These are phyloP conservation scores for Cladosporium sp. DNA, from an alignment of 2,329 filamentous ascomycete species.

Conservation along the genomic window DNA sequence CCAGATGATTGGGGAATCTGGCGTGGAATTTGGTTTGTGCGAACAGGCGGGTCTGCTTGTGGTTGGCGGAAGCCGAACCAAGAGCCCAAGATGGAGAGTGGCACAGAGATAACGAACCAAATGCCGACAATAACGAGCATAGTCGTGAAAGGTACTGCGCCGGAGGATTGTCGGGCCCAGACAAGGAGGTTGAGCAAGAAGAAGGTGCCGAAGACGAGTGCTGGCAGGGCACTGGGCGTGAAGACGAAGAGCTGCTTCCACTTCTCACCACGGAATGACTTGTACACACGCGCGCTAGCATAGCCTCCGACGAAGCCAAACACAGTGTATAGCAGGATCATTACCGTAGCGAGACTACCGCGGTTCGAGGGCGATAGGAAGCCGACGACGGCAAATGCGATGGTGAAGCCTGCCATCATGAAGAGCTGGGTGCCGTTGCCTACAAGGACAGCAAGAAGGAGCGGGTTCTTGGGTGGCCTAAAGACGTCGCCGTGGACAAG, in stretches of 20 bases:
- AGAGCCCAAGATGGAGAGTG: slow-evolving; percentile 81
- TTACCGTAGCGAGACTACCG: slow-evolving; percentile 86
- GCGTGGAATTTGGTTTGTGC: slow-evolving; percentile 95
- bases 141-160: slow-evolving; percentile 91
- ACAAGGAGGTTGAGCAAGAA: slow-evolving; percentile 96
- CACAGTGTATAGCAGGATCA: slow-evolving; percentile 87
- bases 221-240: slow-evolving; percentile 81
- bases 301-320: slow-evolving; percentile 93
- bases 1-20: slow-evolving; percentile 83
- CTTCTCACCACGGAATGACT: slow-evolving; percentile 82
- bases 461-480: slow-evolving; percentile 74
- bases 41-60: slow-evolving; percentile 73
- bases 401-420: slow-evolving; percentile 94
- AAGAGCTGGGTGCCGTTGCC: slow-evolving; percentile 96
- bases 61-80: slow-evolving; percentile 81
- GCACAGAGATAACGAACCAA: slow-evolving; percentile 96
- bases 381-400: slow-evolving; percentile 86
- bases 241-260: slow-evolving; percentile 93
- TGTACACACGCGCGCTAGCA: slow-evolving; percentile 84
- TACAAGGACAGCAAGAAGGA: slow-evolving; percentile 80
- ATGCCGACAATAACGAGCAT: slow-evolving; percentile 92
- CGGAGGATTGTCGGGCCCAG: slow-evolving; percentile 87
- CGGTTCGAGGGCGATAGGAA: slow-evolving; percentile 95
- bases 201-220: slow-evolving; percentile 79
- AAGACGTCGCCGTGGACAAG: slow-evolving; percentile 97